These are phyloP conservation scores for Celoporthe dispersa DNA, from an alignment of 2,329 filamentous ascomycete species.

Conservation along the genomic window DNA sequence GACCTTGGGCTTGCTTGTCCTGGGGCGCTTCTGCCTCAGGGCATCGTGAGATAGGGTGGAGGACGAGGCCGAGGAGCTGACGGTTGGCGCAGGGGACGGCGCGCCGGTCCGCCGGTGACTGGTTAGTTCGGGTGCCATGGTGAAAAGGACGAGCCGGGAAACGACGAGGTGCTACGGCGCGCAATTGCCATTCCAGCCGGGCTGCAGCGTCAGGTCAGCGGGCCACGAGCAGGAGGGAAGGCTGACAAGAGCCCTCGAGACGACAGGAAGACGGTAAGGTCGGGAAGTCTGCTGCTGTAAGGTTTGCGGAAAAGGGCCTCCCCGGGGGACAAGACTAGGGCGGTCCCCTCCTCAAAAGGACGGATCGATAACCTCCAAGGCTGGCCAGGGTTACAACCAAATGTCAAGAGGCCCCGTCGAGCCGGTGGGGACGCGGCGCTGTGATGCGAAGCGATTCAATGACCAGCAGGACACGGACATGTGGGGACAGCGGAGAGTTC, in stretches of 20 bases:
- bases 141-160: constrained; percentile 5
- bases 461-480: neutral
- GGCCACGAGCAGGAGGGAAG: neutral
- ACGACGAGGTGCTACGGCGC: constrained; percentile 5
- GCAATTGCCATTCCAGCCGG: constrained; percentile 26
- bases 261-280: neutral
- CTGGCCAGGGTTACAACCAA: neutral
- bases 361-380: neutral
- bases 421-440: constrained; percentile 1
- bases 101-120: constrained; percentile 16
- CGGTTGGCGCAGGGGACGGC: constrained; percentile 22
- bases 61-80: constrained; percentile 28
- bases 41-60: constrained; percentile 34
- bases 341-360: neutral
- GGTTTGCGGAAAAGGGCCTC: neutral
- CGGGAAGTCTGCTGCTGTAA: neutral
- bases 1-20: constrained; percentile 64
- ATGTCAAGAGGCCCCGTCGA: neutral
- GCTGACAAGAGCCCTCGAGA: neutral
- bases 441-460: constrained; percentile 3
- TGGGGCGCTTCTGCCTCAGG: constrained; percentile 45
- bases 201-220: neutral
- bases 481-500: constrained; percentile 7
- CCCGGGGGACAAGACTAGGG: neutral
- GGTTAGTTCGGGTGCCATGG: constrained; percentile 23